Conservation (phyloP, 306 rosid species). For the Cotoneaster glaucophyllus region DNA sequence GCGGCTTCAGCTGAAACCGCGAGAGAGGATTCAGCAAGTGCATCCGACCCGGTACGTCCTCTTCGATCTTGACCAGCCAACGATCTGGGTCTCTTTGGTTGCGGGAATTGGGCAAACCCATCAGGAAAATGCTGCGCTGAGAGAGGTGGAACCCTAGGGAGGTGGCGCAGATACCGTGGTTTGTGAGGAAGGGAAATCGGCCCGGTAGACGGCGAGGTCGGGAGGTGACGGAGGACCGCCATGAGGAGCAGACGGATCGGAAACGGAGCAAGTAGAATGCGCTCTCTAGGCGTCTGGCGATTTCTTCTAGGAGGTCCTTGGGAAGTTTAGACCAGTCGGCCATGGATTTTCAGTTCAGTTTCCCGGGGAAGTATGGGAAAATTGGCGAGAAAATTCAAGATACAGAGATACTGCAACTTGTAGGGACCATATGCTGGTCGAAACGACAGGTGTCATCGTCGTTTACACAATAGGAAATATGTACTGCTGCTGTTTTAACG, state of each 20-base stretch:
- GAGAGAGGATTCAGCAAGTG: constrained; percentile 40
- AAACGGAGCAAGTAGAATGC: constrained; percentile 39
- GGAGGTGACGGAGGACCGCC: constrained; percentile 43
- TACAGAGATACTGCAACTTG: neutral
- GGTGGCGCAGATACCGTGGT: constrained; percentile 29
- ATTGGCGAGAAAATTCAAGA: neutral
- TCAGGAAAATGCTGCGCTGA: constrained; percentile 36
- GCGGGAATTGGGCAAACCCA: constrained; percentile 1
- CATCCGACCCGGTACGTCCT: constrained; percentile 13
- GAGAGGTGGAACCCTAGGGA: constrained; percentile 44
- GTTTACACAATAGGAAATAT: no score
- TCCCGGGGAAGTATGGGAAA: neutral
- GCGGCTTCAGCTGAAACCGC: constrained; percentile 17
- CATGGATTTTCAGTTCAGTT: constrained; percentile 24
- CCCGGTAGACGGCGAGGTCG: constrained; percentile 20
- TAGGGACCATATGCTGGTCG: no score
- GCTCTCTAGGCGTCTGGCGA: constrained; percentile 35
- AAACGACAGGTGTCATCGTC: no score
- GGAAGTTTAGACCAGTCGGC: constrained; percentile 63
- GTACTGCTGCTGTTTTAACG: no score
- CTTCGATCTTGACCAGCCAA: constrained; percentile 48
- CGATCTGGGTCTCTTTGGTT: neutral
- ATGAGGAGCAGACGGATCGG: constrained; percentile 61
- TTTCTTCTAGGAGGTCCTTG: constrained; percentile 37
- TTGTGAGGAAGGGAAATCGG: constrained; percentile 43